Base-by-base conservation (phyloP, 2,329 filamentous ascomycete genomes). In the Rutstroemia sp. region DNA sequence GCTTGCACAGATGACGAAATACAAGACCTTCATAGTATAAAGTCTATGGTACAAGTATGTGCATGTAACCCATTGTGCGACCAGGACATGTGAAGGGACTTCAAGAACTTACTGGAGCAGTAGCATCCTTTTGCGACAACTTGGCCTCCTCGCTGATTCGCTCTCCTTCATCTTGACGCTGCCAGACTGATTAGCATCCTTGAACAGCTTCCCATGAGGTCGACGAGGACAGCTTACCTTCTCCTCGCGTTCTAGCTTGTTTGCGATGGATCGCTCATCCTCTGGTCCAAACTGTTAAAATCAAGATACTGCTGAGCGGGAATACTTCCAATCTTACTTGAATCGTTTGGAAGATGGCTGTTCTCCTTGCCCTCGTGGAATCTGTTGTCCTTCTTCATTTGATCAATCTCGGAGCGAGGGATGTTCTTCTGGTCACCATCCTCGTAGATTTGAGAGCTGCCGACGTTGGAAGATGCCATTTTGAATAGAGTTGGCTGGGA, bases 301-400 rank as follows among this genome's bases (percentile, higher is more conserved):
- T 17, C 47, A 6, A 12, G 37, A 21, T 6, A 12, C 19, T 17
- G 25, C 8, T 25, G 34, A 12, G 45, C 7, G 53, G 12, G 21
- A 4, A 8, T 17, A 6, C 7, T 4, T 10, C 23, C 4, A 12
- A 16, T 14, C 79, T 60, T 79, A 91, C 88, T 92, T 50, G 88
- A 82, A 69, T 94, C 88, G 55, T 80, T 78, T 60, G 78, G 76
- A 59, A 78, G 71, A 72, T 95, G 89, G 52, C 85, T 86, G 70
- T 88, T 76, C 57, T 78, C 70, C 70, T 86, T 77, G 65, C 89
- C 89, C 74, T 92, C 86, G 59, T 91, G 75, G 74, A 82, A 94
- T 58, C 83, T 78, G 51, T 80, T 74, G 19, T 77, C 75, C 23
- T 78, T 72, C 44, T 77, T 73, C 66, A 82, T 76, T 47, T 68